Evolutionary conservation across 805 yeast species (phyloP), one percentile per base, ranked within the genome.

Genomic region (Wickerhamiella qilinensis): DNA sequence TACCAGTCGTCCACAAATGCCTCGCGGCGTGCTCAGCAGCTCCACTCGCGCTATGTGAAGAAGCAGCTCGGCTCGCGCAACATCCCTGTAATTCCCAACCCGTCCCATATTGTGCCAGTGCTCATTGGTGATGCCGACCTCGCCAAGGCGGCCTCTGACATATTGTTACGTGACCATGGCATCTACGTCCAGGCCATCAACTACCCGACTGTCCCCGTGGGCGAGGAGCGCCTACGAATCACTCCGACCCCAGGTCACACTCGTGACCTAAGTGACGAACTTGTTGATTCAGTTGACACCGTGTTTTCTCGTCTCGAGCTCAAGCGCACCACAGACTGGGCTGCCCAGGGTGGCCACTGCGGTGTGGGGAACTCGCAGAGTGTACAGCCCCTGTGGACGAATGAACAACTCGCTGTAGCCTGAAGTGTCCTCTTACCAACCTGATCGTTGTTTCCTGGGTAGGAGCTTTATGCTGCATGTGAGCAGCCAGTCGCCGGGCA

Each of bases 161-260:
- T 80, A 58, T 72, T 91, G 54, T 74, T 91, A 67, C 71, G 78
- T 46, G 75, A 80, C 51, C 80, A 85, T 63, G 69, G 72, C 47
- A 86, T 91, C 57, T 91, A 91, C 55, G 98, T 93, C 34, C 99
- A 91, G 65, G 95, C 97, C 35, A 91, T 91, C 59, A 91, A 91
- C 65, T 91, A 79, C 75, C 99, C 99, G 44, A 91, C 98, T 19
- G 98, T 91, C 43, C 78, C 95, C 16, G 75, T 80, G 49, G 98
- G 98, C 43, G 78, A 85, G 47, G 99, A 91, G 65, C 77, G 98
- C 58, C 73, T 91, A 53, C 77, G 99, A 63, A 75, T 91, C 55
- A 91, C 99, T n/a, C 97, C 99, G 40, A 86, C 98, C 31, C 99
- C 99, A 28, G 96, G 95, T 39, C 99, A 91, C 58, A 71, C 75